Conservation (phyloP, 108 stramenopile species). For the Schizochytrium sp. region DNA sequence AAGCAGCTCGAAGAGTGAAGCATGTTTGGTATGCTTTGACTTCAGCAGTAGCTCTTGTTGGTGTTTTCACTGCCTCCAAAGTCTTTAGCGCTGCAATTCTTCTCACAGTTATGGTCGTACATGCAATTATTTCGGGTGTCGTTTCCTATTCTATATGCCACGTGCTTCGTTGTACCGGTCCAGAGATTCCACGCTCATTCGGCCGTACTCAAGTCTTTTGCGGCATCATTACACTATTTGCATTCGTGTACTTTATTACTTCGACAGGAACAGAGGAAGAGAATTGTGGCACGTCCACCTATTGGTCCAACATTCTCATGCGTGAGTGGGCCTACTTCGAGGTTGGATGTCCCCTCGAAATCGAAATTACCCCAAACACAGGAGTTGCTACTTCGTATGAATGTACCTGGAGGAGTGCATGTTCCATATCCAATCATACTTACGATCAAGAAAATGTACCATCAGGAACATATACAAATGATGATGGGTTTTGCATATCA, state of each 20-base stretch:
- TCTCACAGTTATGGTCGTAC: not conserved
- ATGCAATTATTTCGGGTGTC: not conserved
- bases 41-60: not conserved
- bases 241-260: not conserved
- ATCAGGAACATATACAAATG: too few relatives aligned
- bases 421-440: too few relatives aligned
- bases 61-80: not conserved
- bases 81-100: not conserved
- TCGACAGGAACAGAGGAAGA: not conserved
- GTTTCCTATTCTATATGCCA: not conserved
- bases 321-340: constrained; percentile 11
- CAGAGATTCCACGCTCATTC: not conserved
- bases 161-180: not conserved
- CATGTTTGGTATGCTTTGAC: not conserved
- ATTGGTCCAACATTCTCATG: not conserved
- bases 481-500: too few relatives aligned
- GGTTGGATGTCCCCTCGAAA: not conserved
- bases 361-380: not conserved
- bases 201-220: not conserved
- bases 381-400: not conserved
- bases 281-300: not conserved
- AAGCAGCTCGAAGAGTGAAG: not conserved
- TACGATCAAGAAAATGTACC: too few relatives aligned
- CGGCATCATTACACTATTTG: not conserved
- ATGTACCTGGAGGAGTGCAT: not conserved